phyloP scores from a whole-genome alignment of 2,329 filamentous ascomycete species.

The Monilinia fructicola region DNA sequence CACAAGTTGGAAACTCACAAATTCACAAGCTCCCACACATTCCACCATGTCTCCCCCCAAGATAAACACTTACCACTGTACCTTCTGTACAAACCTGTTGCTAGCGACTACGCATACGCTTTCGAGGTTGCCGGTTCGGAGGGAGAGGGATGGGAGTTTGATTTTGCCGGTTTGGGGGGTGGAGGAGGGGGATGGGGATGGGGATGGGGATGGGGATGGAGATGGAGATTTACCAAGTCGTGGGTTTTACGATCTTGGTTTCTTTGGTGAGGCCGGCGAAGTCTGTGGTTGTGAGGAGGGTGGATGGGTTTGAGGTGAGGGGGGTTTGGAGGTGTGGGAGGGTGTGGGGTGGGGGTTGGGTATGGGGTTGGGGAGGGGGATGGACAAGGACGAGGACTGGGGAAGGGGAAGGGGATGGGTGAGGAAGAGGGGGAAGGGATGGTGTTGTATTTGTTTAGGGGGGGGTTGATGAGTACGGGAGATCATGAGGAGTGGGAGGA shows the following conservation, averaged over 20 bases:
- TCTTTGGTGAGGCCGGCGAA: too few species aligned
- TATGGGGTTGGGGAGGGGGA: background rate
- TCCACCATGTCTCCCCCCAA: background rate
- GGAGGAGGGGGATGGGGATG: background rate
- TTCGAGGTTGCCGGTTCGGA: background rate
- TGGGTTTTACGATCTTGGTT: too few species aligned
- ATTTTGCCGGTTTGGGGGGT: background rate
- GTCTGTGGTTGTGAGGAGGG: background rate
- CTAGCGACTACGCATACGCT: background rate
- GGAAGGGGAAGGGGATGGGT: background rate
- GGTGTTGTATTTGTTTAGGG: background rate
- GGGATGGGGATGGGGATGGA: background rate
- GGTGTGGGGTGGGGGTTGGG: constrained; percentile 7
- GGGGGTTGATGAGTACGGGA: constrained; percentile 18
- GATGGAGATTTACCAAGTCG: background rate
- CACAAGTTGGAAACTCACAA: too few species aligned
- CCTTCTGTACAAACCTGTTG: background rate
- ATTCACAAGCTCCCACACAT: background rate
- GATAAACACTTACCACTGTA: constrained; percentile 2
- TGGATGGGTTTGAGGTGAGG: constrained; percentile 14
- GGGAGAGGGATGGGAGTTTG: constrained; percentile 2
- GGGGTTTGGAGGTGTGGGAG: background rate
- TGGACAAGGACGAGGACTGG: background rate
- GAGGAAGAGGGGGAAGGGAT: background rate
- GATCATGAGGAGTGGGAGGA: constrained; percentile 59